Conservation (phyloP, 768 basidiomycete genomes). For the Dioszegia hungarica region DNA sequence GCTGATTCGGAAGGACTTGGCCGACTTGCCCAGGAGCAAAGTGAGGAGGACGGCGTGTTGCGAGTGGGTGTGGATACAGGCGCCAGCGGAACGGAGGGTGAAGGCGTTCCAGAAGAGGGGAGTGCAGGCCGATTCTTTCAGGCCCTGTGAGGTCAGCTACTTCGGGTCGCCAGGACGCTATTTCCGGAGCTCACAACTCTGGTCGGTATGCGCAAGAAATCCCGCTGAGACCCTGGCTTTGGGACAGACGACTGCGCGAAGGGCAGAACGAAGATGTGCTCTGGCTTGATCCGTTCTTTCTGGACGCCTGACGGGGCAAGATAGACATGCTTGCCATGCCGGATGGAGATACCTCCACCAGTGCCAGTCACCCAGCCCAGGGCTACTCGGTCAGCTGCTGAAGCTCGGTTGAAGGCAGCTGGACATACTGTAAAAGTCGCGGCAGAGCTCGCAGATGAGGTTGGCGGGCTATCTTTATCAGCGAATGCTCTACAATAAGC, state of each 20-base stretch:
- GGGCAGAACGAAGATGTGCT: slow-evolving; percentile 82
- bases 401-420: not conserved
- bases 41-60: slow-evolving; percentile 83
- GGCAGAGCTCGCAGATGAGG: slow-evolving; percentile 78
- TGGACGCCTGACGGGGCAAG: slow-evolving; percentile 87
- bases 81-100: slow-evolving; percentile 68
- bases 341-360: slow-evolving; percentile 70
- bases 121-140: slow-evolving; percentile 83
- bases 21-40: slow-evolving; percentile 59
- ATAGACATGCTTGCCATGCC: slow-evolving; percentile 67
- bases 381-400: slow-evolving; percentile 18
- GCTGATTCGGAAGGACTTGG: slow-evolving; percentile 66
- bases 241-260: slow-evolving; percentile 61
- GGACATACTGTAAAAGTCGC: slow-evolving; percentile 63
- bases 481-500: not conserved
- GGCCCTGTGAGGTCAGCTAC: slow-evolving; percentile 36
- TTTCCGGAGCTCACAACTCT: slow-evolving; percentile 48
- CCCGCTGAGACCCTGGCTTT: slow-evolving; percentile 63
- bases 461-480: slow-evolving; percentile 63
- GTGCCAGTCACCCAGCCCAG: slow-evolving; percentile 92
- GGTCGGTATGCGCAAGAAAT: slow-evolving; percentile 71
- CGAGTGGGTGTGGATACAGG: slow-evolving; percentile 86
- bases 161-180: not conserved
- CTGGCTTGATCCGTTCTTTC: slow-evolving; percentile 76
- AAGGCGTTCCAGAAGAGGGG: slow-evolving; percentile 92